Percentiles rank a stretch among this genome's conserved stretches.
Conservation (phyloP, 225 moss, liverwort and hornwort genomes). For the Sphagnum tenellum region DNA sequence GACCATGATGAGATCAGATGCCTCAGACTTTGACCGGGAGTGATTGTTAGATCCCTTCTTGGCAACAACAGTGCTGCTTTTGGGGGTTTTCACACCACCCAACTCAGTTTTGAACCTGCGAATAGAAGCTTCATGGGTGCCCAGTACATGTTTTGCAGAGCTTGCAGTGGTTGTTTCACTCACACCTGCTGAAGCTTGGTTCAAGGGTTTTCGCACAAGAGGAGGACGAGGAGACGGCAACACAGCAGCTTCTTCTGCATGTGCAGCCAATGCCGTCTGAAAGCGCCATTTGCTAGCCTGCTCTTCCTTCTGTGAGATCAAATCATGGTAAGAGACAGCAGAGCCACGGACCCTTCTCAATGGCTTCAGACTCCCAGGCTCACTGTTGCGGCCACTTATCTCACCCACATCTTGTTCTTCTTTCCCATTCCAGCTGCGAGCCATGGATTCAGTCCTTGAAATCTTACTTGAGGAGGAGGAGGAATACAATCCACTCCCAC, state of each 20-base stretch:
- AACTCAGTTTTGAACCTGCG: constrained; percentile 27
- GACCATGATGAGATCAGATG: too few species aligned
- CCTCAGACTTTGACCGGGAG: too few species aligned
- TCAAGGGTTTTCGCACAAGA: too few species aligned
- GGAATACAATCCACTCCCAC: too few species aligned
- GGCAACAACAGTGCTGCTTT: too few species aligned
- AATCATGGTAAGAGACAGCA: constrained; percentile 30
- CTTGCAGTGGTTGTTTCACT: too few species aligned
- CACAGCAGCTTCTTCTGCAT: constrained; percentile 3
- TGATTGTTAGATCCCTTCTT: too few species aligned
- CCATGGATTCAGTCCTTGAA: constrained; percentile 25
- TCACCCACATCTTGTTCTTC: constrained; percentile 19
- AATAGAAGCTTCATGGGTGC: constrained; percentile 40
- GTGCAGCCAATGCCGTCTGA: constrained; percentile 19
- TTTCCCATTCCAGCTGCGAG: constrained; percentile 20
- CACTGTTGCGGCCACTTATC: constrained; percentile 14
- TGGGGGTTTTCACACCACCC: too few species aligned
- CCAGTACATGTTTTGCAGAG: constrained; percentile 9
- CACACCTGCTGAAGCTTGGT: constrained; percentile 2
- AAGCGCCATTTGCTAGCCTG: constrained; percentile 17
- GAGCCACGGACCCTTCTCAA: too few species aligned
- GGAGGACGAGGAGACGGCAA: constrained; percentile 19
- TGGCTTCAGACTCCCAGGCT: constrained; percentile 11
- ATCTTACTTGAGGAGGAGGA: constrained; percentile 11
- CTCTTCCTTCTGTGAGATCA: constrained; percentile 15